These are phyloP conservation scores for Penicillium steckii DNA, from an alignment of 495 filamentous ascomycete genomes.

Conservation along the genomic window DNA sequence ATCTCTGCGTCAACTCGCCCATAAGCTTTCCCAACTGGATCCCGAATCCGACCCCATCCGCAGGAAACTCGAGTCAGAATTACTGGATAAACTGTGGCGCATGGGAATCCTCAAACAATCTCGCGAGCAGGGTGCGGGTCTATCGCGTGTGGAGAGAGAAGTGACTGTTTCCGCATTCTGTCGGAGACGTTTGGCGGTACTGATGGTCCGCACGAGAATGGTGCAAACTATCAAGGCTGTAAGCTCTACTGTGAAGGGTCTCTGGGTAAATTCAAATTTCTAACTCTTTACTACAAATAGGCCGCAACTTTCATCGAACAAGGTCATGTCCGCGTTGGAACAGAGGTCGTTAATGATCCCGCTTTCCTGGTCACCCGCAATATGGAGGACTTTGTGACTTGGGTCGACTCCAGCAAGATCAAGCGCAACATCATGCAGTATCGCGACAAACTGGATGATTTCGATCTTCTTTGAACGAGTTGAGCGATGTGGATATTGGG, in stretches of 20 bases:
- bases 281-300: too few relatives aligned
- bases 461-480: slow-evolving; percentile 71
- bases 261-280: neutral
- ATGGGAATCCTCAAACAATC: slow-evolving; percentile 80
- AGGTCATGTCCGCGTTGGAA: slow-evolving; percentile 90
- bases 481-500: neutral
- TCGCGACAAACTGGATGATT: slow-evolving; percentile 93
- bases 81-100: slow-evolving; percentile 85
- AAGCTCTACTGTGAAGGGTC: slow-evolving; percentile 7
- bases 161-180: slow-evolving; percentile 85
- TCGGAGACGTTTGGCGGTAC: slow-evolving; percentile 73
- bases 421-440: slow-evolving; percentile 93
- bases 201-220: slow-evolving; percentile 88
- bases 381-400: slow-evolving; percentile 97
- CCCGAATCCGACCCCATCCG: slow-evolving; percentile 75
- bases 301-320: slow-evolving; percentile 89
- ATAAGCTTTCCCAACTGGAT: slow-evolving; percentile 73
- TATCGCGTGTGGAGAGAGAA: slow-evolving; percentile 81
- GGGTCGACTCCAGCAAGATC: slow-evolving; percentile 96
- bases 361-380: slow-evolving; percentile 55
- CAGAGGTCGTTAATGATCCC: slow-evolving; percentile 86
- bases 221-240: slow-evolving; percentile 75
- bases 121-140: slow-evolving; percentile 52
- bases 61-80: slow-evolving; percentile 72
- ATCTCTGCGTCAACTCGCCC: slow-evolving; percentile 81